Base-by-base conservation (phyloP, 805 yeast genomes). In the Cyberlindnera americana region DNA sequence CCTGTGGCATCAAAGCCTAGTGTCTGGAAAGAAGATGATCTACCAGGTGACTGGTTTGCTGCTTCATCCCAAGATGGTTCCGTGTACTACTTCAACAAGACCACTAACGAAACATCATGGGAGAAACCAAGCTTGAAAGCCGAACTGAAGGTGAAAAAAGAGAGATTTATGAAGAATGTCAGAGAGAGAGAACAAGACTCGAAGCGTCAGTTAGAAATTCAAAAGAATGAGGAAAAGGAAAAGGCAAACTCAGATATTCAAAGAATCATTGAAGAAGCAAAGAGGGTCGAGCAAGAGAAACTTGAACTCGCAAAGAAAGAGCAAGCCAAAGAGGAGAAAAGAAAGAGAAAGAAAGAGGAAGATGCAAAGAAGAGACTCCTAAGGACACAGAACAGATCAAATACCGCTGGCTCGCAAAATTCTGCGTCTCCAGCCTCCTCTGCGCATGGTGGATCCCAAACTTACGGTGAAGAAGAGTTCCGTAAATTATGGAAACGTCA, bases 11-110 rank as follows among this genome's bases (percentile, higher is more conserved):
- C 23, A 19, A 19, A 19, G 6, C 47, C 47, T 19, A 21, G 15
- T 1, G 22, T 40, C 6, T 43, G 45, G 40, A 41, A 37, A 17
- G 38, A 37, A 6, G 33, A 34, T n/a, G 40, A 37, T 25, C 30
- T 43, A 22, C 48, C 52, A 15, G 22, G n/a, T 13, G 85, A 85
- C 2, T 83, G 93, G 93, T 77, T 73, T 36, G 66, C 72, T 49
- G 78, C 83, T 0, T 58, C 59, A 18, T 79, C 75, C 43, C 62
- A 67, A 5, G 63, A 60, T 22, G 71, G 73, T 12, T 60, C 60
- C 16, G 33, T 17, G 1, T 84, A 75, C 59, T 82, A 67, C 60
- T 75, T 81, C 57, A 62, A 76, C 27, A 23, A 19, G 31, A 65
- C 54, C 6, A 59, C 65, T 19, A 67, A 69, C 25, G 49, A 62